Percentiles rank a stretch among this genome's conserved stretches.
Conservation (phyloP, 305 asterid species). For the Fraxinus nigra region DNA sequence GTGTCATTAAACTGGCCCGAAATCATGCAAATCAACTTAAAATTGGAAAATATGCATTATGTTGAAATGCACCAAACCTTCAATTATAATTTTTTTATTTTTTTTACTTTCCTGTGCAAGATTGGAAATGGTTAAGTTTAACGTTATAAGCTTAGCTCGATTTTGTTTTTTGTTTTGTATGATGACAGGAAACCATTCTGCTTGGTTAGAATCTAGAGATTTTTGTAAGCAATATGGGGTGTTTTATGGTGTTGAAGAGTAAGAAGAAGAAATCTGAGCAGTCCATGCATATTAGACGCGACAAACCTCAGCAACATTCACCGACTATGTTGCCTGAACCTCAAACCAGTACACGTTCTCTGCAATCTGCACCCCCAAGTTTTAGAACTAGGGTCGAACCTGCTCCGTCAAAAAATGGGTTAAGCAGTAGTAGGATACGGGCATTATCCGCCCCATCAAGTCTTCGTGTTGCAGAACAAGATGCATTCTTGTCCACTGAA, state of each 20-base stretch:
- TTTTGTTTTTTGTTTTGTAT: neutral
- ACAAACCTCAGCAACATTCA: slow-evolving; percentile 62
- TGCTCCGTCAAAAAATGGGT: slow-evolving; percentile 35
- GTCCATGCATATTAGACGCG: slow-evolving; percentile 40
- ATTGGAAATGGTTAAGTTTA: no score
- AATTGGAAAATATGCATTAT: neutral
- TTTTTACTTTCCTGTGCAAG: neutral
- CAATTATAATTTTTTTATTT: neutral
- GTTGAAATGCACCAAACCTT: neutral
- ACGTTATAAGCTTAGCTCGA: neutral
- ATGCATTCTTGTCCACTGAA: slow-evolving; percentile 48
- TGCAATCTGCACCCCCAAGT: slow-evolving; percentile 96
- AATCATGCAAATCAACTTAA: no score
- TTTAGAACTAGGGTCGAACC: slow-evolving; percentile 73
- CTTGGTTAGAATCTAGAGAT: slow-evolving; percentile 3
- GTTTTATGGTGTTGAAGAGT: slow-evolving; percentile 71
- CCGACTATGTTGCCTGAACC: slow-evolving; percentile 84
- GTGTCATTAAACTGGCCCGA: neutral
- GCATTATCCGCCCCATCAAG: slow-evolving; percentile 87
- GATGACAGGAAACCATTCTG: neutral
- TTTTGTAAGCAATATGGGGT: slow-evolving; percentile 61
- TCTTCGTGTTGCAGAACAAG: slow-evolving; percentile 72
- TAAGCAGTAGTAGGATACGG: slow-evolving; percentile 50
- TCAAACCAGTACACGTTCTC: slow-evolving; percentile 49
- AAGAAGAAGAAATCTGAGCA: slow-evolving; percentile 74